These are phyloP conservation scores for Lactifluus pinguis DNA, from an alignment of 768 basidiomycete species.

Conservation along the genomic window DNA sequence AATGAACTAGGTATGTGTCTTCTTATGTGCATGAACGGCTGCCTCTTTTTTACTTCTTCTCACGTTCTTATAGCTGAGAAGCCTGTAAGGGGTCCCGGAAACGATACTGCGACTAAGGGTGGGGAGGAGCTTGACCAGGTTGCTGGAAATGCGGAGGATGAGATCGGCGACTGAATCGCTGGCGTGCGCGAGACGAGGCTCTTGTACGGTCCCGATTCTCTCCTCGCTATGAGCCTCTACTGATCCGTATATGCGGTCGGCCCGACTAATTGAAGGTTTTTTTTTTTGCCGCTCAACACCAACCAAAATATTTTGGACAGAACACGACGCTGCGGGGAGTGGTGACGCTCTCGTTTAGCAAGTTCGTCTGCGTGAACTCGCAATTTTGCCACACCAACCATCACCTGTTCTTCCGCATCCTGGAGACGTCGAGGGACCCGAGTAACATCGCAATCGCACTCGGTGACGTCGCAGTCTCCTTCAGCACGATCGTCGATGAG, in stretches of 20 bases:
- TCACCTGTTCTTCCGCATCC: conserved; percentile 82
- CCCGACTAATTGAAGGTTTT: conserved; percentile 83
- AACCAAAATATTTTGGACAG: conserved; percentile 32
- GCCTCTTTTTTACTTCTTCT: neutral
- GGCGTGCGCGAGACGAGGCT: conserved; percentile 77
- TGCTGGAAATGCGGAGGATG: conserved; percentile 95
- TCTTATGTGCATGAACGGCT: neutral
- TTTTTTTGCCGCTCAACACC: neutral
- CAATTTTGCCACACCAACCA: conserved; percentile 90
- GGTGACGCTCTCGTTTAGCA: conserved; percentile 84
- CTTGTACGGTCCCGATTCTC: conserved; percentile 70
- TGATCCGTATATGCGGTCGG: conserved; percentile 82
- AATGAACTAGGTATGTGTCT: conserved; percentile 56
- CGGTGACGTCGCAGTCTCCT: no score
- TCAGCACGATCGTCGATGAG: conserved; percentile 66
- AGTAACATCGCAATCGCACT: no score
- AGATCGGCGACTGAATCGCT: conserved; percentile 89
- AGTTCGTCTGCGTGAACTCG: conserved; percentile 92
- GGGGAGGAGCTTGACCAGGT: conserved; percentile 92
- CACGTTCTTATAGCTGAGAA: conserved; percentile 48
- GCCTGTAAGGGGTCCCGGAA: conserved; percentile 32
- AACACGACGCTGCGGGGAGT: conserved; percentile 79
- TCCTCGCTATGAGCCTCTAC: no score
- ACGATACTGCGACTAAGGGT: conserved; percentile 38
- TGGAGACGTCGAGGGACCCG: conserved; percentile 69